A percentile compares a stretch with the other conserved stretches of the same genome.
Evolutionary conservation across 2,329 filamentous ascomycete species (phyloP).

Genomic region (Didymellaceae sp.): DNA sequence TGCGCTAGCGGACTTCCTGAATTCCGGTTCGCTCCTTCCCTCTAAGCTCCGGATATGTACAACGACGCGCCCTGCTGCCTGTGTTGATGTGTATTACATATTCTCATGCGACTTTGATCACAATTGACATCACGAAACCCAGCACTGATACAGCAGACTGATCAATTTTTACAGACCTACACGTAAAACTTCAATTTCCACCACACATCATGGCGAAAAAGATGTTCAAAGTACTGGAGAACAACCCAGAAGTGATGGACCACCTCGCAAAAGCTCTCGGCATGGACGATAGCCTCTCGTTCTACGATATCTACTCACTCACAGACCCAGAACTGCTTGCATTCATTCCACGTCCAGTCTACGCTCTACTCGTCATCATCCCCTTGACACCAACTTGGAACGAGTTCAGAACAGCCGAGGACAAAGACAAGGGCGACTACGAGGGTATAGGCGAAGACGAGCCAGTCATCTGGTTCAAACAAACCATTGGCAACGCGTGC

Average conservation of each 20-base stretch:
- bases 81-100: neutral
- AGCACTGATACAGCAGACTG: neutral
- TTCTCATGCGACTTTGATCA: neutral
- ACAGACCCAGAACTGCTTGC: constrained; percentile 58
- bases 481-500: constrained; percentile 65
- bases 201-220: constrained; percentile 36
- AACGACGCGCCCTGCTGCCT: constrained; percentile 6
- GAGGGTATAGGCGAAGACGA: constrained; percentile 56
- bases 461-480: constrained; percentile 64
- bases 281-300: constrained; percentile 54
- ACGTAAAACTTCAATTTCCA: neutral
- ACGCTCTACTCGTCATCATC: constrained; percentile 62
- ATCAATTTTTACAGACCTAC: neutral
- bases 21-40: neutral
- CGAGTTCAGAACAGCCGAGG: constrained; percentile 51
- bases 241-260: constrained; percentile 63
- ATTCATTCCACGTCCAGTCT: constrained; percentile 60
- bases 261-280: constrained; percentile 58
- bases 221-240: constrained; percentile 50
- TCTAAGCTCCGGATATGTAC: neutral
- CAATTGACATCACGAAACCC: neutral
- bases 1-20: neutral
- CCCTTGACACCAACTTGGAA: constrained; percentile 51
- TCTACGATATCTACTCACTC: constrained; percentile 62
- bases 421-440: constrained; percentile 53